These are phyloP conservation scores for Kodamaea arcana DNA, from an alignment of 1,139 yeast species.

Conservation along the genomic window DNA sequence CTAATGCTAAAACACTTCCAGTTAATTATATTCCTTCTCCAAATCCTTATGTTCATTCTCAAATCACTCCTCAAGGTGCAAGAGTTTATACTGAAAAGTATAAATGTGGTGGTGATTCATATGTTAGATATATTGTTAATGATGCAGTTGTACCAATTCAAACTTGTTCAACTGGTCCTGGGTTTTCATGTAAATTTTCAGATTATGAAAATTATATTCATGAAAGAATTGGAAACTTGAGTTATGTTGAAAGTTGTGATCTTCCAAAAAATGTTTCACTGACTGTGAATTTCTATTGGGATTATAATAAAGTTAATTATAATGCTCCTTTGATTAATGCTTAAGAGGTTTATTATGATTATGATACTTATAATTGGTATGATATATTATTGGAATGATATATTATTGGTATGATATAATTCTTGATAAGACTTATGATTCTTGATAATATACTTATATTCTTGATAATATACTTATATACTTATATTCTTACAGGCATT, in stretches of 20 bases:
- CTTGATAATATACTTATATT: too few species aligned
- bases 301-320: constrained; percentile 8
- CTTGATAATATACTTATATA: too few species aligned
- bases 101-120: constrained; percentile 34
- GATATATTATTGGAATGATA: too few species aligned
- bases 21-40: constrained; percentile 29
- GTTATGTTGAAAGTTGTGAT: constrained; percentile 29
- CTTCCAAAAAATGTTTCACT: constrained; percentile 9
- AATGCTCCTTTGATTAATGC: constrained; percentile 5
- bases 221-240: constrained; percentile 15
- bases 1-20: constrained; percentile 24
- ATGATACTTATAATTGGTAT: too few species aligned
- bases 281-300: constrained; percentile 12
- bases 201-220: constrained; percentile 34
- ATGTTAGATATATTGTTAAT: constrained; percentile 47
- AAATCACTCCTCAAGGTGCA: constrained; percentile 27
- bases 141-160: constrained; percentile 55
- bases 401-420: too few species aligned
- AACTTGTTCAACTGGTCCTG: constrained; percentile 50
- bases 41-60: constrained; percentile 28
- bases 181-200: constrained; percentile 49
- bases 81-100: constrained; percentile 24
- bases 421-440: too few species aligned
- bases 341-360: too few species aligned
- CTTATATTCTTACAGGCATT: too few species aligned